Evolutionary conservation across 2,329 filamentous ascomycete species (phyloP), one percentile per base, ranked within the genome.

Genomic region (Aspergillus pseudonomiae): DNA sequence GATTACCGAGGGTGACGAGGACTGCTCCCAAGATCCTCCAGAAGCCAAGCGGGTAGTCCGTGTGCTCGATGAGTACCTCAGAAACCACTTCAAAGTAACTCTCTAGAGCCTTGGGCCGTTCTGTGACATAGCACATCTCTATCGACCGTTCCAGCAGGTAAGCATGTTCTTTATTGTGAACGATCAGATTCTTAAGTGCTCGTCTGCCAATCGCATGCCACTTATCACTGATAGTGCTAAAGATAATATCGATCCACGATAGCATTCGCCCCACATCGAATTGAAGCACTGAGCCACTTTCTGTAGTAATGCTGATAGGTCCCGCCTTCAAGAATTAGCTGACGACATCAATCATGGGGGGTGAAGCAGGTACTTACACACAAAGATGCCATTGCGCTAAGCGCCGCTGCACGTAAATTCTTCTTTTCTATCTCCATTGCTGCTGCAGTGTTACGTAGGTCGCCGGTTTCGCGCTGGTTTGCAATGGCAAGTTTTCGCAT

Each of bases 391-490:
- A 99, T 98, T 30, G 96, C 91, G 76, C 94, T 97, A 50, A 99
- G 83, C 1, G 95, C 94, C 34, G 95, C 93, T 26, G 91, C 95
- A 63, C 93, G 88, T 43, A 99, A 84, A 73, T 97, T 96, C 66
- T 92, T 89, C 81, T 97, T 98, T 78, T 99, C 94, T 68, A 97
- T 98, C 75, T 98, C 95, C 86, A 97, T 95, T 1, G 93, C 91
- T 30, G 94, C 94, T 26, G 92, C 94, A 45, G 92, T 86, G 26
- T 89, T 93, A 5, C 90, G 89, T 68, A 91, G 87, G 73, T 94
- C 93, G 14, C 89, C 88, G 21, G 89, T 78, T 24, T 90, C 88
- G 62, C 84, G 81, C 64, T 95, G 92, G 61, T 93, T 90, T 59
- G 94, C 89, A 41, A 96, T 89, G 68, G 95, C 85, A 3, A 91